phyloP scores from a whole-genome alignment of 2,329 filamentous ascomycete genomes.

The Corinectria fuckeliana region DNA sequence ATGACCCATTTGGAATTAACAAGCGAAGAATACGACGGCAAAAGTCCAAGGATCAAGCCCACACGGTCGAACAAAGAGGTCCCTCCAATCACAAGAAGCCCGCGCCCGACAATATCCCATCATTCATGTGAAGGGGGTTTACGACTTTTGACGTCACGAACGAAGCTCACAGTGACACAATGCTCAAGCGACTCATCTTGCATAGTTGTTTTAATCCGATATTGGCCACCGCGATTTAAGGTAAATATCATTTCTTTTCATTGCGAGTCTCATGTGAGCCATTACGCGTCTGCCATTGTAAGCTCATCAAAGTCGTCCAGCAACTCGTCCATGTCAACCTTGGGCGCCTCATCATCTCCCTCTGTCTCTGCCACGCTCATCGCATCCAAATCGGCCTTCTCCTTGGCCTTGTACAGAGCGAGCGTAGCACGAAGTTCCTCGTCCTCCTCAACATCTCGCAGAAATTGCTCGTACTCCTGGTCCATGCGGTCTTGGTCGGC shows the following conservation, averaged over 20 bases:
- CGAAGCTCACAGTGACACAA: background rate
- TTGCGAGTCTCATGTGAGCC: conserved; percentile 43
- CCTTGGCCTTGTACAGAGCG: conserved; percentile 80
- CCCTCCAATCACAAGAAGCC: conserved; percentile 25
- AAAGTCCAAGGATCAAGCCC: conserved; percentile 40
- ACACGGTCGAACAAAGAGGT: conserved; percentile 23
- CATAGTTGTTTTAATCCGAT: background rate
- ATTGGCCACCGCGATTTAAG: background rate
- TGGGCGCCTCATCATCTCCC: conserved; percentile 70
- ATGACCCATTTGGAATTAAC: conserved; percentile 46
- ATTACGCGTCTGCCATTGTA: conserved; percentile 42
- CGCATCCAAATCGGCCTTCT: conserved; percentile 61
- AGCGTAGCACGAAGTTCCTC: conserved; percentile 83
- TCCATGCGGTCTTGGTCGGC: conserved; percentile 88
- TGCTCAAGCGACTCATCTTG: background rate
- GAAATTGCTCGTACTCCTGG: conserved; percentile 94
- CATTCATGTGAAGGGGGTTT: conserved; percentile 41
- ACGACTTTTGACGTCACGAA: background rate
- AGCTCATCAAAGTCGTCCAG: conserved; percentile 94
- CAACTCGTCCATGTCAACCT: conserved; percentile 80
- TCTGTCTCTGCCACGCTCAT: conserved; percentile 73
- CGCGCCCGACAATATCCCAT: conserved; percentile 44
- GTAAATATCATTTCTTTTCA: conserved; percentile 33
- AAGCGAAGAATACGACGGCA: conserved; percentile 40
- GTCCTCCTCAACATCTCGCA: conserved; percentile 96